Evolutionary conservation across 306 rosid genomes (phyloP), one percentile per base, ranked within the genome.

Genomic region (Delonix regia): DNA sequence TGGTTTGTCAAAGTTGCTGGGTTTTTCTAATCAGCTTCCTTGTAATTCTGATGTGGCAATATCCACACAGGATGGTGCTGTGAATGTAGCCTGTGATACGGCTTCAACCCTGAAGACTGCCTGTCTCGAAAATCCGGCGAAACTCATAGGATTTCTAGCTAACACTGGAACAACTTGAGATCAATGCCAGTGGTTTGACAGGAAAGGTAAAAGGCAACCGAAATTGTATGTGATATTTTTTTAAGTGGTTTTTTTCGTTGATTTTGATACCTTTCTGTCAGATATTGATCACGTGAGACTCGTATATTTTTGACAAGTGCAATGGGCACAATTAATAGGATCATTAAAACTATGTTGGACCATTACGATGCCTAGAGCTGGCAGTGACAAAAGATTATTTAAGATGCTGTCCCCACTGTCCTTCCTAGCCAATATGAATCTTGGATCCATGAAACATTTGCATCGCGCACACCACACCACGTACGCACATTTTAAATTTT

Each of bases 331-430:
- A 81, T 85, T 47, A 88, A 85, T 70, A 85, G 62, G 80, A 75
- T 66, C 79, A 81, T 88, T 82, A 89, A 80, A 88, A 75, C 74
- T 76, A 64, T 21, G 75, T 13, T 84, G 94, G 94, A 89, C 97
- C 94, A 82, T 80, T 42, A 19, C 16, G 18, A 69, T 47, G 62
- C 55, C 8, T 36, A 86, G 86, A 86, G 97, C 91, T 92, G 91
- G 91, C 93, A 83, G 56, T 49, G 79, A 82, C 85, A n/a, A 82
- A 88, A 52, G 69, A 36, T 82, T 67, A 85, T 87, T 89, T 67
- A 89, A 82, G 82, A 75, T 6, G 74, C 60, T 86, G 92, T 84
- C 90, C 96, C 91, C 89, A 79, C 64, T 79, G 83, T 86, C 83
- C 90, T 78, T 82, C 56, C 61, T 15, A 22, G 71, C 83, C 74